phyloP scores from a whole-genome alignment of 1,284 basidiomycete genomes.

The Ustilago sp. region DNA sequence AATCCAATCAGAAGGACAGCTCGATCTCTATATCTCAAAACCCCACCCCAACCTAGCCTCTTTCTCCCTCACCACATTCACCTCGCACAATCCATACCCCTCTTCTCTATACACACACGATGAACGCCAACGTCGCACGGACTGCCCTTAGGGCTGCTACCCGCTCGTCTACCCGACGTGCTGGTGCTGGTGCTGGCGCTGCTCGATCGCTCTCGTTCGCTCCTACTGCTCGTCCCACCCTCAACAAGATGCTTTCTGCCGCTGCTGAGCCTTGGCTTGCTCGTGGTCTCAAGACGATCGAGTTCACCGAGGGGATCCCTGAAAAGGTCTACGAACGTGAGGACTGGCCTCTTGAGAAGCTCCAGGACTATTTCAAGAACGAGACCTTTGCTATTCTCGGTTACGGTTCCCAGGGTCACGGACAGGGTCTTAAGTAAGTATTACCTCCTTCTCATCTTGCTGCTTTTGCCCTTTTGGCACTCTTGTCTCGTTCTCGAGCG shows the following conservation, averaged over 20 bases:
- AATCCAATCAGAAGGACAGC: neutral
- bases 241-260: constrained; percentile 45
- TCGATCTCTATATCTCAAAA: constrained; percentile 7
- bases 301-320: constrained; percentile 88
- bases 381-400: constrained; percentile 94
- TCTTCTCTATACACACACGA: constrained; percentile 7
- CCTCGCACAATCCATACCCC: neutral
- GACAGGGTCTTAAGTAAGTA: constrained; percentile 86
- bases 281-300: constrained; percentile 90
- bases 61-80: constrained; percentile 3
- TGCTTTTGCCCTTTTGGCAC: neutral
- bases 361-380: constrained; percentile 97
- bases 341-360: constrained; percentile 97
- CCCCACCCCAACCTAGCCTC: neutral
- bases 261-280: constrained; percentile 50
- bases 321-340: constrained; percentile 96
- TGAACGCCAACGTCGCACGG: constrained; percentile 58
- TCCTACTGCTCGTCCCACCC: constrained; percentile 45
- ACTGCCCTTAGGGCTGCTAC: constrained; percentile 54
- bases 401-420: constrained; percentile 96
- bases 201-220: constrained; percentile 53
- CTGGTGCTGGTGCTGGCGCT: constrained; percentile 23
- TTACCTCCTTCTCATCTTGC: neutral
- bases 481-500: neutral
- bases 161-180: constrained; percentile 48